A percentile compares a stretch with the other conserved stretches of the same genome.
These are phyloP conservation scores for Hortiboletus flavorubellus DNA, from an alignment of 768 basidiomycete species.

Conservation along the genomic window DNA sequence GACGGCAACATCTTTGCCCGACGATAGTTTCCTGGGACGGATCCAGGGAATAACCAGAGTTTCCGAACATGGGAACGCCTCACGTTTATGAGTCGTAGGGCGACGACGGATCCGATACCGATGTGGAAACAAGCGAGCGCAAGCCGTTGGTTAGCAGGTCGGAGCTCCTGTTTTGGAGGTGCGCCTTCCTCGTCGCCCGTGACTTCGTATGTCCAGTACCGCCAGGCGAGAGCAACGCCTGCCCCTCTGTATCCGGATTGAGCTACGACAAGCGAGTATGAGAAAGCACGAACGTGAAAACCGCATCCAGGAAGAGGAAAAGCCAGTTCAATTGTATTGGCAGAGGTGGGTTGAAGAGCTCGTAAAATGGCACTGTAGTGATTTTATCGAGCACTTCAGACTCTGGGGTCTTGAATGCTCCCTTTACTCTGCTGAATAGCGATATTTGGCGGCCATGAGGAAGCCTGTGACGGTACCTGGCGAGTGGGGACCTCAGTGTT, in stretches of 20 bases:
- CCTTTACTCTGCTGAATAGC: background rate
- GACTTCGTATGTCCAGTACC: conserved; percentile 25
- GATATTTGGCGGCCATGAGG: conserved; percentile 15
- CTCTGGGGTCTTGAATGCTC: conserved; percentile 13
- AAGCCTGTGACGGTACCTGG: background rate
- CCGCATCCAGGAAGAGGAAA: conserved; percentile 27
- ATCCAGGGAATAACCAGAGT: conserved; percentile 29
- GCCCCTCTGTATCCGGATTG: conserved; percentile 16
- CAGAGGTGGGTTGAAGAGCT: conserved; percentile 15
- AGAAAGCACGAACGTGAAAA: conserved; percentile 27
- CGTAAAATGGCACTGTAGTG: conserved; percentile 24
- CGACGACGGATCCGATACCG: conserved; percentile 28
- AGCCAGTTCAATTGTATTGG: conserved; percentile 26
- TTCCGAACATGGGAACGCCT: conserved; percentile 30
- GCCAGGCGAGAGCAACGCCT: conserved; percentile 28
- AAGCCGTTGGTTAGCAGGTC: conserved; percentile 29
- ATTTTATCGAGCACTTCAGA: conserved; percentile 18
- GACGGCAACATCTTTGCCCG: conserved; percentile 14
- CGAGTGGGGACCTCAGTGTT: background rate
- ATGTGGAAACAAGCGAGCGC: conserved; percentile 28
- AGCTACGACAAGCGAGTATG: background rate
- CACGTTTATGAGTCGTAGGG: conserved; percentile 24
- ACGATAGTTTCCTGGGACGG: conserved; percentile 24
- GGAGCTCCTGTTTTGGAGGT: conserved; percentile 21
- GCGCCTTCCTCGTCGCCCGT: conserved; percentile 12